phyloP scores from a whole-genome alignment of 768 basidiomycete genomes.

The Rhizopogon sp. region DNA sequence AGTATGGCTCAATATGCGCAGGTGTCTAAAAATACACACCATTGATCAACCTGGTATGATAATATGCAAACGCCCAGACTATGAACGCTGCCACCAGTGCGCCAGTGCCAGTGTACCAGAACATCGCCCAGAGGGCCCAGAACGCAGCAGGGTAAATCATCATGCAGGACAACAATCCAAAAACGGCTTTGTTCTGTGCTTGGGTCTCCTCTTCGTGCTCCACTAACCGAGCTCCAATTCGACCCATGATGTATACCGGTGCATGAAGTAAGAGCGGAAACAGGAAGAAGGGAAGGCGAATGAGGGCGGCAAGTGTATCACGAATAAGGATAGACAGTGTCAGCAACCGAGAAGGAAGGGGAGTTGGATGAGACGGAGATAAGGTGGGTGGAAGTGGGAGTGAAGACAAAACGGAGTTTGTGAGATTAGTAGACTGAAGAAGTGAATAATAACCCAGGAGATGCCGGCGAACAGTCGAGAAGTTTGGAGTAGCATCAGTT shows the following conservation, averaged over 20 bases:
- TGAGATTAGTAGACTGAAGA: constrained; percentile 73
- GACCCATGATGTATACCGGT: constrained; percentile 82
- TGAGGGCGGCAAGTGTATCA: constrained; percentile 64
- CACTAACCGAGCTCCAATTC: constrained; percentile 66
- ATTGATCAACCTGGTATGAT: constrained; percentile 85
- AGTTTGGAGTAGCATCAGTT: constrained; percentile 53
- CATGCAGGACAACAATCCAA: constrained; percentile 72
- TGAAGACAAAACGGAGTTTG: constrained; percentile 79
- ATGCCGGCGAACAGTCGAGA: constrained; percentile 56
- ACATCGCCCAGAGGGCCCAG: constrained; percentile 78
- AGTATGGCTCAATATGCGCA: background rate
- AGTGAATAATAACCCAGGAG: constrained; percentile 89
- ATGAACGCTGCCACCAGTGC: constrained; percentile 62
- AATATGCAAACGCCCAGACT: constrained; percentile 76
- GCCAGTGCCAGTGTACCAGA: constrained; percentile 72
- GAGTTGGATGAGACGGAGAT: constrained; percentile 69
- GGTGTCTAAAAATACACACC: constrained; percentile 40
- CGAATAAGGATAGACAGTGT: constrained; percentile 76
- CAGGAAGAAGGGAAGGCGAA: constrained; percentile 85
- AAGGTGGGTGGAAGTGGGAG: constrained; percentile 81
- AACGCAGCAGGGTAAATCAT: constrained; percentile 81
- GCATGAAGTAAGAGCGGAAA: constrained; percentile 79
- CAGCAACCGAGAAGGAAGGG: constrained; percentile 75
- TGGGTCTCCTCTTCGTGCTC: constrained; percentile 91
- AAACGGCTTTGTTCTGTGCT: constrained; percentile 95